Evolutionary conservation across 1,284 basidiomycete genomes (phyloP).

Genomic region (Clitocybe nebularis): DNA sequence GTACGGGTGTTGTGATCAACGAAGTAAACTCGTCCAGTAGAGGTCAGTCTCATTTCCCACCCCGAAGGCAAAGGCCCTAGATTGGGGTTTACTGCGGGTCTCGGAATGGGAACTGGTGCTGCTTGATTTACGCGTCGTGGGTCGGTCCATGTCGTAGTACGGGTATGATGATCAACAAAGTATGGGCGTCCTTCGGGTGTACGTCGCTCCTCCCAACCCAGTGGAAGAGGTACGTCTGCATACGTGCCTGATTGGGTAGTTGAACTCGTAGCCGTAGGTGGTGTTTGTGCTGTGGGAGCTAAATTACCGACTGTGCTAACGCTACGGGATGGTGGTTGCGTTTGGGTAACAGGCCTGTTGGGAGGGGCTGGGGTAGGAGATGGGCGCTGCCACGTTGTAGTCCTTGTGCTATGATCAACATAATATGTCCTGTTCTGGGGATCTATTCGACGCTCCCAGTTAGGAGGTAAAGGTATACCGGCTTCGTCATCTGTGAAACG

Average conservation of each 20-base stretch:
- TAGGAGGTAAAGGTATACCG: conserved; percentile 74
- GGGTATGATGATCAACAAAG: conserved; percentile 94
- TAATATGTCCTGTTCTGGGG: conserved; percentile 85
- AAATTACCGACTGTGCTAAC: conserved; percentile 28
- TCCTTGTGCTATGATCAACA: conserved; percentile 90
- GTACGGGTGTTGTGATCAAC: conserved; percentile 96
- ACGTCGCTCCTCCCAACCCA: conserved; percentile 97
- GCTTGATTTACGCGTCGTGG: conserved; percentile 80
- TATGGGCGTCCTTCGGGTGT: conserved; percentile 98
- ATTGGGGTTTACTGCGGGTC: conserved; percentile 81
- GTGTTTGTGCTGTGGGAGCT: conserved; percentile 28
- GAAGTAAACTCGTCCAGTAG: conserved; percentile 92
- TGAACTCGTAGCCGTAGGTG: conserved; percentile 30
- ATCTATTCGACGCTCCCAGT: conserved; percentile 94
- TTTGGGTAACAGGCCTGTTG: conserved; percentile 17
- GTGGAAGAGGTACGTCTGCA: conserved; percentile 78
- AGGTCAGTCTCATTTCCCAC: conserved; percentile 96
- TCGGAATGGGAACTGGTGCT: conserved; percentile 39
- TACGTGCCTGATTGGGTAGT: conserved; percentile 34
- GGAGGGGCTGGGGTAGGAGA: conserved; percentile 21
- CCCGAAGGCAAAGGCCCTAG: conserved; percentile 94
- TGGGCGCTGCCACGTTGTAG: conserved; percentile 94
- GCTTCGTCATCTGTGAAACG: conserved; percentile 53
- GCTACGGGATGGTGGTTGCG: conserved; percentile 19
- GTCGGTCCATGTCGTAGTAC: conserved; percentile 98